Base-by-base conservation (phyloP, 345 rosid species). In the Combretum micranthum region DNA sequence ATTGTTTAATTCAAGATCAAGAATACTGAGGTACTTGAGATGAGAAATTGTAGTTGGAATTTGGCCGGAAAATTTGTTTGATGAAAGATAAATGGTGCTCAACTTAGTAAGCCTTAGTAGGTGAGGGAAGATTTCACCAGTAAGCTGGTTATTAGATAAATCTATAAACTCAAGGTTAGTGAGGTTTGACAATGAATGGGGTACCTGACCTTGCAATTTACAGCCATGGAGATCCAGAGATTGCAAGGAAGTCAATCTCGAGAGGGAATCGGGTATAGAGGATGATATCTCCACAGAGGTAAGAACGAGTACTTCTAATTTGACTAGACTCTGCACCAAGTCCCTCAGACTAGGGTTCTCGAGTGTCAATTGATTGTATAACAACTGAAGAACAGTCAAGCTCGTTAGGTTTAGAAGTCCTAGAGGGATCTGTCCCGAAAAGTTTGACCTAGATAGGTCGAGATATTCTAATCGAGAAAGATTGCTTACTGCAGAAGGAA, bases 401-500 rank as follows among this genome's bases (percentile, higher is more conserved):
- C 12, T 20, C 16, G 52, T 21, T 21, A 70, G 47, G 44, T 44
- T 1, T 15, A 46, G 21, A 22, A 66, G 47, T 3, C 57, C 61
- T 12, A 1, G 15, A 0, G 60, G 63, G 16, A 64, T 21, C 7
- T 45, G 45, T 16, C 69, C 67, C 8, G 60, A 51, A 57, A 72
- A 39, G 12, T 2, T 0, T 3, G 76, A 59, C 4, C 0, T 4
- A 20, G 76, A 59, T 47, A 68, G 57, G 23, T 60, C 26, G n/a
- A 68, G 69, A 43, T 46, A 42, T 15, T 19, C 20, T 21, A 64
- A 19, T n/a, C 43, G 26, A 1, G 63, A 52, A 16, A 72, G 46
- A 1, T 21, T 22, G 52, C 21, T 37, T 26, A 72, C 44, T 16
- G 6, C 59, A 13, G 60, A 23, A 6, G 72, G 54, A 1, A 72